Conservation (phyloP, 2,329 filamentous ascomycete species). For the Phyllosticta ampelicida region DNA sequence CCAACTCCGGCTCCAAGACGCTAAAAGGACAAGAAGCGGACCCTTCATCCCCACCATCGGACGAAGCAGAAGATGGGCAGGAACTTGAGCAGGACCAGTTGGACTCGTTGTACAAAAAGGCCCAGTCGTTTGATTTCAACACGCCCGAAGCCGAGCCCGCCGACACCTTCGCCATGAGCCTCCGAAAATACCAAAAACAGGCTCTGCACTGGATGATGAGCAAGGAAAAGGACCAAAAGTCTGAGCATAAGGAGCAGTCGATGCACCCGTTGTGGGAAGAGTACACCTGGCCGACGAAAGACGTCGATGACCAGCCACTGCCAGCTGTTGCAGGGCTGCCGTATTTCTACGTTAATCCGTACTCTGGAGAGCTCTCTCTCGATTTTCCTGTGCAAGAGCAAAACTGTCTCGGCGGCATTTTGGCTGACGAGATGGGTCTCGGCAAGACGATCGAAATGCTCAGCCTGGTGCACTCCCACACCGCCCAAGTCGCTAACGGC, state of each 20-base stretch:
- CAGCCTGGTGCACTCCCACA: slow-evolving; percentile 78
- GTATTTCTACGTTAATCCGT: slow-evolving; percentile 91
- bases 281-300: slow-evolving; percentile 78
- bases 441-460: slow-evolving; percentile 99
- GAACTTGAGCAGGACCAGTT: slow-evolving; percentile 94
- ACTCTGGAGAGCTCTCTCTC: slow-evolving; percentile 85
- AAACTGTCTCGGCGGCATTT: slow-evolving; percentile 81
- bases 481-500: slow-evolving; percentile 40
- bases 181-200: slow-evolving; percentile 92
- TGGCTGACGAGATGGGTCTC: slow-evolving; percentile 95
- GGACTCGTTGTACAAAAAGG: slow-evolving; percentile 87
- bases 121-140: slow-evolving; percentile 90
- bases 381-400: slow-evolving; percentile 92
- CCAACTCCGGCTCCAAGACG: slow-evolving; percentile 11
- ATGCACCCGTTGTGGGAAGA: slow-evolving; percentile 99
- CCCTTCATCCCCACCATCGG: slow-evolving; percentile 35
- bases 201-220: slow-evolving; percentile 92
- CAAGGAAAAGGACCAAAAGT: slow-evolving; percentile 74
- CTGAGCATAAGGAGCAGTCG: slow-evolving; percentile 56
- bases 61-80: slow-evolving; percentile 68
- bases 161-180: slow-evolving; percentile 66
- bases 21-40: slow-evolving; percentile 35
- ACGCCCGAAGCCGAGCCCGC: slow-evolving; percentile 80
- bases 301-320: slow-evolving; percentile 71
- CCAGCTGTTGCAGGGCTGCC: slow-evolving; percentile 53